phyloP scores from a whole-genome alignment of 345 rosid genomes.

The Populus davidiana region DNA sequence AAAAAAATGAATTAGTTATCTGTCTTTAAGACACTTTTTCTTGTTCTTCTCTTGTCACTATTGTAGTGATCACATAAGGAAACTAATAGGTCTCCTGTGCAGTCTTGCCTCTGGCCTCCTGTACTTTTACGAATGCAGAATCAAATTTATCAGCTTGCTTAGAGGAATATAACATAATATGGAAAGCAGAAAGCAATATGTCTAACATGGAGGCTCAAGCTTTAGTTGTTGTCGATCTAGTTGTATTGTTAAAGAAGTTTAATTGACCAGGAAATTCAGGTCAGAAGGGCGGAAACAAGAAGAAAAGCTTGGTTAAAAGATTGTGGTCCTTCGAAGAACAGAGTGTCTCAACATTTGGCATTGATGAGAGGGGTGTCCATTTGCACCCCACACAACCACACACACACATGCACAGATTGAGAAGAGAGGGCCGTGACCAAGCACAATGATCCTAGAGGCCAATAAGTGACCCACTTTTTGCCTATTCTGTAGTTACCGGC shows the following conservation, averaged over 20 bases:
- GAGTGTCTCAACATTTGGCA: constrained; percentile 18
- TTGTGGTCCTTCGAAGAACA: constrained; percentile 25
- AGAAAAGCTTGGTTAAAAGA: neutral
- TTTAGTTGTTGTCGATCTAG: neutral
- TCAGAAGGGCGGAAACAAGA: neutral
- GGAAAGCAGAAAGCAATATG: neutral
- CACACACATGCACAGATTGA: constrained; percentile 13
- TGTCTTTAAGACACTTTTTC: constrained; percentile 8
- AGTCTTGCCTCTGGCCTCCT: neutral
- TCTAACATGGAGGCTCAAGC: neutral
- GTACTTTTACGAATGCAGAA: neutral
- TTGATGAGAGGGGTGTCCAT: constrained; percentile 1
- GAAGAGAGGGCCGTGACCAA: neutral
- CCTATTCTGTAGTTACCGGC: constrained; percentile 26
- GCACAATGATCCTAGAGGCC: constrained; percentile 14
- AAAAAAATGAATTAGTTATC: constrained; percentile 14
- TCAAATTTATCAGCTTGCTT: neutral
- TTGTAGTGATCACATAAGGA: neutral
- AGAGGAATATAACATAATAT: neutral
- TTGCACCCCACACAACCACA: constrained; percentile 10
- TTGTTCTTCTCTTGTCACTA: constrained; percentile 1
- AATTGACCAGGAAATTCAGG: neutral
- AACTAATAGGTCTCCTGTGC: neutral
- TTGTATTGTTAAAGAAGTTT: neutral
- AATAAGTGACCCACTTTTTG: constrained; percentile 23